phyloP scores from a whole-genome alignment of 495 filamentous ascomycete species.

The Neurospora sp. region DNA sequence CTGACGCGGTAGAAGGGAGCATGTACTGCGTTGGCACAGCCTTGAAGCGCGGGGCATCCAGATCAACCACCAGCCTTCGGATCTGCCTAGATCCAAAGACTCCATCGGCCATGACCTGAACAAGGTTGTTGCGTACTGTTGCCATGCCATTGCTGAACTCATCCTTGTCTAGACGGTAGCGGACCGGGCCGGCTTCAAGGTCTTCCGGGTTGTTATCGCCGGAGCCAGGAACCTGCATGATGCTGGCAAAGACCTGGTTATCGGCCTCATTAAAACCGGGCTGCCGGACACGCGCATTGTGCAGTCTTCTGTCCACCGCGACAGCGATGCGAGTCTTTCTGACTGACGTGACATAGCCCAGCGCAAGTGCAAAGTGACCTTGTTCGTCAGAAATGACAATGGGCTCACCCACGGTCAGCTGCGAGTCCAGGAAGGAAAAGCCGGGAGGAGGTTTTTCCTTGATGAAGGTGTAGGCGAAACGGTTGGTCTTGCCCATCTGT shows the following conservation, averaged over 20 bases:
- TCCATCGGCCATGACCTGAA: constrained; percentile 81
- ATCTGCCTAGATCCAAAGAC: constrained; percentile 61
- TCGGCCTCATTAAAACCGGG: constrained; percentile 60
- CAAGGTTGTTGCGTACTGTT: constrained; percentile 81
- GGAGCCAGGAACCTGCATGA: constrained; percentile 72
- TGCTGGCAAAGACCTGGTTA: constrained; percentile 82
- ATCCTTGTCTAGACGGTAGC: constrained; percentile 90
- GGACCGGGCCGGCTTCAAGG: constrained; percentile 42
- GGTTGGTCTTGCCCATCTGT: constrained; percentile 68
- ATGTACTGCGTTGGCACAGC: constrained; percentile 46
- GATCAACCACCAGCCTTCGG: constrained; percentile 67
- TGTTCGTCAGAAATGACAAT: constrained; percentile 94
- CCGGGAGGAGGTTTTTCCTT: constrained; percentile 47
- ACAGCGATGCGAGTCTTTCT: constrained; percentile 67
- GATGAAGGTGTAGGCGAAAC: constrained; percentile 72
- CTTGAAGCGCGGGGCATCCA: constrained; percentile 64
- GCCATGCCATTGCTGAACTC: constrained; percentile 98
- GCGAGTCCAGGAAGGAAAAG: constrained; percentile 84
- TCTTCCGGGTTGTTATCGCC: constrained; percentile 40
- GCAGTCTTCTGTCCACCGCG: constrained; percentile 77
- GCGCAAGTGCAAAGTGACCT: constrained; percentile 87
- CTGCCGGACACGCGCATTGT: constrained; percentile 69
- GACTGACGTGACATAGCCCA: constrained; percentile 77
- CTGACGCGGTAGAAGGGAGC: constrained; percentile 37
- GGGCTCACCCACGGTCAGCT: constrained; percentile 81